Base-by-base conservation (phyloP, 305 asterid species). In the Solanum hybrid region DNA sequence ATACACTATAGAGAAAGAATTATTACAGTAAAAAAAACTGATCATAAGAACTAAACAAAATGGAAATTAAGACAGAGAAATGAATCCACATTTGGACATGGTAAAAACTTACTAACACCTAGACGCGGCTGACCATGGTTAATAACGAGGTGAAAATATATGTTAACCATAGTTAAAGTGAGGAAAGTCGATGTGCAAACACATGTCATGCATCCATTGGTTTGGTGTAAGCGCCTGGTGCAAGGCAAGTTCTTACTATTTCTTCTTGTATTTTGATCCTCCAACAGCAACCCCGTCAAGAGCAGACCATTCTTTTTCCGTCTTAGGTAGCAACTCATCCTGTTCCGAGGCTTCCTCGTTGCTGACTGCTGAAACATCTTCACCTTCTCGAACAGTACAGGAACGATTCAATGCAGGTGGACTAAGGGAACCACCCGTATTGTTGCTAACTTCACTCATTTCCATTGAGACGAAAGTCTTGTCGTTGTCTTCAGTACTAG, bases 271-370 rank as follows among this genome's bases (percentile, higher is more conserved):
- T 93, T 93, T 94, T 15, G 91, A 84, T 69, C 90, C 95, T 82
- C 84, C 92, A 7, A 94, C 90, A 76, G 91, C 92, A 85, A 95
- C 98, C 64, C 96, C 96, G 91, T 95, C 93, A 0, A 94, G 95
- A 14, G 95, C 95, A 17, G 95, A 93, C 98, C 96, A 95, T 85
- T 94, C 92, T 32, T 78, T 86, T 15, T 91, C 95, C n/a, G 17
- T 32, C 77, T 85, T 85, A 88, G 11, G 80, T 81, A 85, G 88
- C 51, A 86, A 78, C 87, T 88, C 92, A 11, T 77, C 91, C 32
- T 86, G 77, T 27, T 91, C 89, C 4, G 82, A 87, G 32, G 80
- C 79, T 19, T 93, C 89, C 36, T 35, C 89, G 4, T 86, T 89
- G 42, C 71, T 91, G 45, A 72, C 90, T 88, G 87, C 91, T 34